phyloP scores from a whole-genome alignment of 169 alveolate species.

The Toxoplasma gondii region DNA sequence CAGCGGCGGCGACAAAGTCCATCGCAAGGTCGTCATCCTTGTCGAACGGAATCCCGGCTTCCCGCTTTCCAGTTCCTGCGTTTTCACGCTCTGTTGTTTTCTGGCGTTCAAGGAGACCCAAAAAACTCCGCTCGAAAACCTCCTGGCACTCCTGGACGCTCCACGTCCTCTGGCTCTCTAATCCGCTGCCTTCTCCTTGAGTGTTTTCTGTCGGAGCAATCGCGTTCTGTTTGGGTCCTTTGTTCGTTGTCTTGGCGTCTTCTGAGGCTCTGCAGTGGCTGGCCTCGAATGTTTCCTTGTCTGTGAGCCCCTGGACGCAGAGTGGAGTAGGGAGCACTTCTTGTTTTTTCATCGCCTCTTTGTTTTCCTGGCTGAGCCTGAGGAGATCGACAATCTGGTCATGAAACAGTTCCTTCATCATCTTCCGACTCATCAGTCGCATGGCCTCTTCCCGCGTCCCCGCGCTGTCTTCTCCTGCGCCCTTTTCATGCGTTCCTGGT shows the following conservation, averaged over 20 bases:
- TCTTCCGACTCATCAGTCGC: not conserved
- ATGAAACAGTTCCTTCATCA: conserved; percentile 22
- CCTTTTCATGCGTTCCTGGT: not conserved
- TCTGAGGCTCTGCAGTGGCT: not conserved
- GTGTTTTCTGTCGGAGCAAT: not conserved
- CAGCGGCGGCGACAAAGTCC: conserved; percentile 87
- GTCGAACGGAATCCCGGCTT: conserved; percentile 73
- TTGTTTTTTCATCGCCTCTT: not conserved
- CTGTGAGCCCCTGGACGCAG: not conserved
- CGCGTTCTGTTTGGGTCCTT: not conserved
- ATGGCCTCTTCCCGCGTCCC: not conserved
- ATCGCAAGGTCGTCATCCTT: conserved; percentile 88
- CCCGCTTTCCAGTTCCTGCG: not conserved
- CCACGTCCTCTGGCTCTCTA: conserved; percentile 42
- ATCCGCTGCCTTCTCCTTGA: not conserved
- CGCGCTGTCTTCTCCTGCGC: not conserved
- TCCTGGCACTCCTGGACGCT: conserved; percentile 33
- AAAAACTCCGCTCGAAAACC: conserved; percentile 25
- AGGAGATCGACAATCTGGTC: not conserved
- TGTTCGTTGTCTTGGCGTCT: not conserved
- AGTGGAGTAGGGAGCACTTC: not conserved
- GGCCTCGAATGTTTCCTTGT: not conserved
- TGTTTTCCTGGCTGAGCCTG: not conserved
- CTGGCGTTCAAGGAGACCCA: not conserved
- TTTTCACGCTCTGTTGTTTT: not conserved